Evolutionary conservation across 2,329 filamentous ascomycete genomes (phyloP).

Genomic region (Ilyonectria destructans): DNA sequence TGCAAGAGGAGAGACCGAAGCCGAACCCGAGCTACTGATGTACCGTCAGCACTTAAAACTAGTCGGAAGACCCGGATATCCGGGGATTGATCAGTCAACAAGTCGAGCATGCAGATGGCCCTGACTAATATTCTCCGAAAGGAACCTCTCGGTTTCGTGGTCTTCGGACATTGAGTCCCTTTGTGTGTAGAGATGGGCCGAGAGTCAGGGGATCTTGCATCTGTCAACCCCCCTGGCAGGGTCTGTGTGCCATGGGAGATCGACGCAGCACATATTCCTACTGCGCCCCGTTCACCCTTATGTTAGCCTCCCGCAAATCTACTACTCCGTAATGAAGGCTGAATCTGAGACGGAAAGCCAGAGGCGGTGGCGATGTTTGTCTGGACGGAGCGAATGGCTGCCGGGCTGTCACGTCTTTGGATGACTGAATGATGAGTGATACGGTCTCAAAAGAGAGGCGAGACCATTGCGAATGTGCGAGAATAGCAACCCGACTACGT

Average conservation of each 20-base stretch:
- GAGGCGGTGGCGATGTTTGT: background rate
- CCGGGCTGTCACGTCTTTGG: background rate
- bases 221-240: constrained; percentile 37
- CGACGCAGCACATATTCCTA: constrained; percentile 29
- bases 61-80: constrained; percentile 26
- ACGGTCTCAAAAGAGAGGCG: background rate
- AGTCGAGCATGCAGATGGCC: background rate
- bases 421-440: constrained; percentile 18
- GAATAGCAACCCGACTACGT: background rate
- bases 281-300: background rate
- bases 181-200: constrained; percentile 5
- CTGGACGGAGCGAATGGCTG: constrained; percentile 12
- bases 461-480: constrained; percentile 7
- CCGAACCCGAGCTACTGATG: constrained; percentile 26
- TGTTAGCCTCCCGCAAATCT: background rate
- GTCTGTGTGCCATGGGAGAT: constrained; percentile 41
- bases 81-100: constrained; percentile 14
- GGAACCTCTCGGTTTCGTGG: constrained; percentile 11
- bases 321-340: background rate
- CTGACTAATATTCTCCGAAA: constrained; percentile 3
- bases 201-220: constrained; percentile 35
- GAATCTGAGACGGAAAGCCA: background rate
- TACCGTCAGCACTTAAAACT: constrained; percentile 27
- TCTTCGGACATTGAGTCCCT: background rate
- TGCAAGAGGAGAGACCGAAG: constrained; percentile 29